Percentiles rank a stretch among this genome's conserved stretches.
These are phyloP conservation scores for Trichosporon sp. DNA, from an alignment of 1,284 basidiomycete species.

Conservation along the genomic window DNA sequence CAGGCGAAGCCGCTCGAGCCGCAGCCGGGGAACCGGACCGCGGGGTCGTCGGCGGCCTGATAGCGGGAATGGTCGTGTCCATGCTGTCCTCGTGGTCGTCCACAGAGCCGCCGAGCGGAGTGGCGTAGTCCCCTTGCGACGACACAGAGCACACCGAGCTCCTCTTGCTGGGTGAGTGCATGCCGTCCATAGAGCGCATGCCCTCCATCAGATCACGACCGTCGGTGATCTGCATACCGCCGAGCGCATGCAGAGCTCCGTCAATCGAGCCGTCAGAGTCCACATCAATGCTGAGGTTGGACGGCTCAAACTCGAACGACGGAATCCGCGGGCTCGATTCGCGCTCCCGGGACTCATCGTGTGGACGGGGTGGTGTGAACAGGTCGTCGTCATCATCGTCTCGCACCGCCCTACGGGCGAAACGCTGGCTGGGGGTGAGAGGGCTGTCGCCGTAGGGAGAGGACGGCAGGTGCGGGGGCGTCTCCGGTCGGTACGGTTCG, in stretches of 20 bases:
- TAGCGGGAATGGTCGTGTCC: background rate
- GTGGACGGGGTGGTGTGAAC: conserved; percentile 35
- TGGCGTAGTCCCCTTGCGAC: background rate
- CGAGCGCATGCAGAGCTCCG: background rate
- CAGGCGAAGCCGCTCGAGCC: background rate
- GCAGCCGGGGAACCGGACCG: background rate
- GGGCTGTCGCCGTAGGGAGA: background rate
- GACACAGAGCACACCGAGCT: background rate
- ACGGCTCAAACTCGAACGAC: conserved; percentile 36
- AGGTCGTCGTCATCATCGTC: conserved; percentile 25
- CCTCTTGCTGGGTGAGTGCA: background rate
- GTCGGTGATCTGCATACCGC: background rate
- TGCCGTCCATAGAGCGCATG: background rate
- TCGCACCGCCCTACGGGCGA: conserved; percentile 1
- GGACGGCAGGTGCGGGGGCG: background rate
- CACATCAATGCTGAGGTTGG: conserved; percentile 12
- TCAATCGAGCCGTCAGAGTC: background rate
- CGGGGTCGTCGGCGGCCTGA: background rate
- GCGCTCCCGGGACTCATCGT: background rate
- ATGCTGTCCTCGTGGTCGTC: conserved; percentile 3
- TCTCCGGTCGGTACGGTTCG: background rate
- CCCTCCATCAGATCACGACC: background rate
- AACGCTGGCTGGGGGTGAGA: background rate
- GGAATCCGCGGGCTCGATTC: conserved; percentile 41
- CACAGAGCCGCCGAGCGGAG: background rate